Evolutionary conservation across 2,329 filamentous ascomycete genomes (phyloP), one percentile per base, ranked within the genome.

Genomic region (Neonectria faginata): DNA sequence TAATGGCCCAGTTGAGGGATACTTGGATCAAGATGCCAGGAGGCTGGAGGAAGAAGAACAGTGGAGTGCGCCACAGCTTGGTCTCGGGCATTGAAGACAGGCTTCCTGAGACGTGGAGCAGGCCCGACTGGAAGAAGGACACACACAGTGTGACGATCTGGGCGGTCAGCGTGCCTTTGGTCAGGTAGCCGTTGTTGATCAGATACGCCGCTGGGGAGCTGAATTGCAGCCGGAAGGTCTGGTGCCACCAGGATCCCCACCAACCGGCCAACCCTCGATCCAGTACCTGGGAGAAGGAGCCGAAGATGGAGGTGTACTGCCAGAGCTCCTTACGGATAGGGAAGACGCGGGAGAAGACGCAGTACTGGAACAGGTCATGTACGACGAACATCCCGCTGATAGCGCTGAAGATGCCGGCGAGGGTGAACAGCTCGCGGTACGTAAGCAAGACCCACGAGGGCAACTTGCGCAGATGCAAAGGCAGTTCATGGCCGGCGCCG

Each of bases 201-300:
- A 91, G 71, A 72, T 81, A 86, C 2, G 77, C 78, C 0, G 85
- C 80, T 0, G 91, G 90, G 4, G 88, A 85, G 42, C 86, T 79
- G 74, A 95, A 94, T 2, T 87, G 88, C 60, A 89, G 85, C 1
- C 94, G 91, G 80, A 97, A 97, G 3, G 91, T 90, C 79, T 97
- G 94, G 77, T 98, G 95, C 95, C 95, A 97, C 85, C 89, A 95
- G 22, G 83, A 84, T 48, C 92, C 90, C 95, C 95, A 98, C 79
- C 91, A 91, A 1, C 94, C 94, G 1, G 87, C 85, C 2, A 97
- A 82, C 0, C 95, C 94, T 63, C 88, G 83, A 66, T 93, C 87
- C 11, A 90, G 78, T 2, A 94, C 82, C 27, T 82, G 79, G 0
- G 72, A 71, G 60, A 85, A 80, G 20, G 82, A 82, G 12, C 91